Evolutionary conservation across 805 yeast genomes (phyloP).

Genomic region (Gaillardinia entomophila): DNA sequence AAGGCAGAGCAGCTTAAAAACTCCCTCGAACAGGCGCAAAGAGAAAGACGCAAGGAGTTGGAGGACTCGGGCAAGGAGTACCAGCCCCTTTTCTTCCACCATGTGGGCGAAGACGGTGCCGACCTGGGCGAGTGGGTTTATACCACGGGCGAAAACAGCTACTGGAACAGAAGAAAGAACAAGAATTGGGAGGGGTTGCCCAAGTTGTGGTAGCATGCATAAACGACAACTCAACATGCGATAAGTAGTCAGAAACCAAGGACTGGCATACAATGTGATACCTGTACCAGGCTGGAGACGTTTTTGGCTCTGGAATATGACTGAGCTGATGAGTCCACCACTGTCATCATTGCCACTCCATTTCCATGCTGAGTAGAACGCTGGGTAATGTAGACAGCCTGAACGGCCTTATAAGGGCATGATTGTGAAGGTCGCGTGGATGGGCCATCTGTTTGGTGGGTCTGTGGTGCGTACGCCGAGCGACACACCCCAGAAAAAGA

Average conservation of each 20-base stretch:
- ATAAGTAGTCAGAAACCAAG: not conserved
- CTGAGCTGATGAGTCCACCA: no score
- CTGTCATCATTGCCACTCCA: no score
- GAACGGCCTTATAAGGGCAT: no score
- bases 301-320: no score
- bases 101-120: slow-evolving; percentile 24
- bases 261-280: not conserved
- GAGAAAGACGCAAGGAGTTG: slow-evolving; percentile 61
- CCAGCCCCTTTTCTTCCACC: slow-evolving; percentile 60
- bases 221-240: no score
- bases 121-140: slow-evolving; percentile 49
- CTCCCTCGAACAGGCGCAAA: slow-evolving; percentile 71
- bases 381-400: no score
- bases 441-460: no score
- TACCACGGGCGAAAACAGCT: slow-evolving; percentile 53
- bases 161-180: slow-evolving; percentile 73
- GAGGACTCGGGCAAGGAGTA: slow-evolving; percentile 42
- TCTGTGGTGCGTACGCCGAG: no score
- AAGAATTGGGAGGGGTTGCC: slow-evolving; percentile 55
- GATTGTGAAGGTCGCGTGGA: no score
- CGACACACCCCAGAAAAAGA: no score
- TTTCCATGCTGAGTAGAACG: no score
- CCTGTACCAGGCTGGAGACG: no score
- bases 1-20: slow-evolving; percentile 68
- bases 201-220: slow-evolving; percentile 52